phyloP scores from a whole-genome alignment of 2,329 filamentous ascomycete genomes.

The Aspergillus vadensis region DNA sequence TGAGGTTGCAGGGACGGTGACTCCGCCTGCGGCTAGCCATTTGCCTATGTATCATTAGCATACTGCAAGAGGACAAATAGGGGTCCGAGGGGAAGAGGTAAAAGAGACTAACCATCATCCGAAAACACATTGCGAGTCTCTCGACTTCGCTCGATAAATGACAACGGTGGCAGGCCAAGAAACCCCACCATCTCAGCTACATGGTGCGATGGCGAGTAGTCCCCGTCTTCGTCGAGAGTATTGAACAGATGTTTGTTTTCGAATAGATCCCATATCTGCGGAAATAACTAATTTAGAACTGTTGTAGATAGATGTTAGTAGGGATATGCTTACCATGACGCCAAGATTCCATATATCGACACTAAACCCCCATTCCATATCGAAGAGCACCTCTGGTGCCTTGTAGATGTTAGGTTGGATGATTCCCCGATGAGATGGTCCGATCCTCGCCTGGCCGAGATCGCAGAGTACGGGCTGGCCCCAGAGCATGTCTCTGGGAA shows the following conservation, averaged over 20 bases:
- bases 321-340: background rate
- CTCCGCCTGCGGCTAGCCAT: no score
- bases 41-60: no score
- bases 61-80: no score
- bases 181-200: background rate
- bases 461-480: background rate
- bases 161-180: background rate
- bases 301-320: no score
- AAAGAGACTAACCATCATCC: background rate
- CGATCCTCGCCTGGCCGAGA: background rate
- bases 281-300: no score
- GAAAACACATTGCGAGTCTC: background rate
- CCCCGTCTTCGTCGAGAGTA: background rate
- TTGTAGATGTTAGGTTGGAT: background rate
- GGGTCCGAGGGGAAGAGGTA: no score
- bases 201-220: background rate
- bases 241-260: background rate
- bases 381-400: constrained; percentile 7
- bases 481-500: background rate
- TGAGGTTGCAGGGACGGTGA: no score
- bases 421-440: background rate
- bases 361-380: constrained; percentile 1
- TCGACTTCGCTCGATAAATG: background rate
- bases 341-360: constrained; percentile 13
- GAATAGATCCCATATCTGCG: background rate